Evolutionary conservation across 2,329 filamentous ascomycete genomes (phyloP), one percentile per base, ranked within the genome.

Genomic region (Aspergillus spinulosporus): DNA sequence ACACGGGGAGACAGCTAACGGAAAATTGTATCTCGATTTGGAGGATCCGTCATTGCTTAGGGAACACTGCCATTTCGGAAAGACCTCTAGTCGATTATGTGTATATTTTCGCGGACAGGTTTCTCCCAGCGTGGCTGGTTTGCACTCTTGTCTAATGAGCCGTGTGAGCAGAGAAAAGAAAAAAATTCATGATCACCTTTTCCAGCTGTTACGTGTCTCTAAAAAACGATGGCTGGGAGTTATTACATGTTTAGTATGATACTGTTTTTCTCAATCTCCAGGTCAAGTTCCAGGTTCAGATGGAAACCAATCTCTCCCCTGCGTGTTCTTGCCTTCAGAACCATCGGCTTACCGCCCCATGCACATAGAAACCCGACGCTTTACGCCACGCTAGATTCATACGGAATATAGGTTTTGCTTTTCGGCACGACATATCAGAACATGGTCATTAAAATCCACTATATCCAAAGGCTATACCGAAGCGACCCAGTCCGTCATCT

Each of bases 11-110:
- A 60, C 65, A 63, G 66, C 65, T 72, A 64, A 73, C 72, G 72
- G 73, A 69, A 68, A 64, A 72, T 21, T 74, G 72, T 74, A 74
- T 70, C 67, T 73, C 68, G 66, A 71, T 67, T 67, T 65, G 66
- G 29, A 66, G 63, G 36, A 65, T 71, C 71, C 67, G 68, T 72
- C n/a, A 59, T 68, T 62, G 68, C 65, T 67, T 71, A 67, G 34
- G 64, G 66, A 67, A 64, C 67, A 62, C 63, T 66, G 65, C 69
- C 64, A 67, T 68, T 68, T 64, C 69, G 67, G 67, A 66, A 63
- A 63, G 6, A 52, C 49, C 15, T 32, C 32, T n/a, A 63, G 62
- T 66, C 62, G 62, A 59, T 67, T 67, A 64, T 68, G 66, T 64
- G 63, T 67, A 62, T 65, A 40, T 50, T 52, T 69, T 68, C 65